Percentiles rank a stretch among this genome's conserved stretches.
These are phyloP conservation scores for Saccharomycopsis fibuligera DNA, from an alignment of 805 yeast genomes.

Conservation along the genomic window DNA sequence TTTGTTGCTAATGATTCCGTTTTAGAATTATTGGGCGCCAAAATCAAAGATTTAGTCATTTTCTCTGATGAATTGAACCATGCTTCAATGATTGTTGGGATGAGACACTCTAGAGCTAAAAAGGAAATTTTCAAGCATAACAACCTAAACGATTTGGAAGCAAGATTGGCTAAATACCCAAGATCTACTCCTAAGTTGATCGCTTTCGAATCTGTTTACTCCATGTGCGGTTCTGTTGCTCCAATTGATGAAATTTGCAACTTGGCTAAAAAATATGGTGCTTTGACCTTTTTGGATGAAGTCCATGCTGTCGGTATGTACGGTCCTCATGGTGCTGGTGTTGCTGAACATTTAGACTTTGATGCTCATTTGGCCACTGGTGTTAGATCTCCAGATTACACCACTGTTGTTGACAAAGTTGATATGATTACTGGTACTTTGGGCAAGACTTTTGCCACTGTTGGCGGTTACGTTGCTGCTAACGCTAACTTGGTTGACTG, in stretches of 20 bases:
- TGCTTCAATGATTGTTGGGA: slow-evolving; percentile 97
- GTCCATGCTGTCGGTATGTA: slow-evolving; percentile 99
- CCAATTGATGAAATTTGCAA: slow-evolving; percentile 91
- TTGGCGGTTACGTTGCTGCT: slow-evolving; percentile 97
- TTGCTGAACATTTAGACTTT: slow-evolving; percentile 92
- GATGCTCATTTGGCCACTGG: slow-evolving; percentile 72
- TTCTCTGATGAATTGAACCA: slow-evolving; percentile 92
- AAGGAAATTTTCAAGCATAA: slow-evolving; percentile 93
- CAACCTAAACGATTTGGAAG: slow-evolving; percentile 78
- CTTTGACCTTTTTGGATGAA: slow-evolving; percentile 93
- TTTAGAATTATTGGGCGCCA: slow-evolving; percentile 82
- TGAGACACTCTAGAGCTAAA: slow-evolving; percentile 78
- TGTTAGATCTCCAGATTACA: slow-evolving; percentile 42
- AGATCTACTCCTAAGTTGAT: slow-evolving; percentile 85
- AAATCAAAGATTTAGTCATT: slow-evolving; percentile 81
- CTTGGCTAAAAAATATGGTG: slow-evolving; percentile 95
- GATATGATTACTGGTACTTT: slow-evolving; percentile 97
- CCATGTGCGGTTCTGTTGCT: slow-evolving; percentile 97
- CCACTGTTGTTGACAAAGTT: slow-evolving; percentile 77
- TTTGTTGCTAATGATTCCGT: slow-evolving; percentile 97
- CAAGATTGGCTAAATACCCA: slow-evolving; percentile 71
- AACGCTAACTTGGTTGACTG: slow-evolving; percentile 79
- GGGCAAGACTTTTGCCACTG: slow-evolving; percentile 95
- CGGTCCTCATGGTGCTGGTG: slow-evolving; percentile 99
- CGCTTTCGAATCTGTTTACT: slow-evolving; percentile 95